Base-by-base conservation (phyloP, 2,329 filamentous ascomycete species). In the Metarhizium anisopliae region DNA sequence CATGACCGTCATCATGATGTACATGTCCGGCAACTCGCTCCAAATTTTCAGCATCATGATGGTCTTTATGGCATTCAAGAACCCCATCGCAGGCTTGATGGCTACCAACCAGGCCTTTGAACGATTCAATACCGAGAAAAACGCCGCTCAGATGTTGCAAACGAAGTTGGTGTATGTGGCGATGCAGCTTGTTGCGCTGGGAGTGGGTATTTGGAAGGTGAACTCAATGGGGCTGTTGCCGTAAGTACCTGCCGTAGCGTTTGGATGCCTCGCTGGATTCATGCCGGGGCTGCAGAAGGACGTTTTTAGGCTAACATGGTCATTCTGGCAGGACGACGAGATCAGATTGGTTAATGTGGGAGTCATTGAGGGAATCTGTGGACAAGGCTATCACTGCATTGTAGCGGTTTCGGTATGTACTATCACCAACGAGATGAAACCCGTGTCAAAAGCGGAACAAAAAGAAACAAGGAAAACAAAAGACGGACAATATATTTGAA, bases 1-100 rank as follows among this genome's bases (percentile, higher is more conserved):
- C 57, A 99, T 99, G 94, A 97, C 95, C 56, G 92, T 87, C 60
- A 93, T 99, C 70, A 96, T 96, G 86, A 97, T 97, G 91, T 99
- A 99, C 81, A 99, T 99, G 94, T 95, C 93, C 36, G 94, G 94
- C 66, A 99, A 97, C 76, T 91, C 90, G 59, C 83, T 99, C 50
- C 94, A 99, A 71, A 97, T 99, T 62, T 99, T 99, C 78, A 95
- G 89, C 73, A 97, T 99, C 74, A 97, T 97, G 90, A 99, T 97
- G 92, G 93, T 97, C 18, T 92, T 93, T 66, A 97, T 96, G 88
- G 86, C 95, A 50, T 99, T 99, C 81, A 97, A 97, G 79, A 95
- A 89, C 62, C 94, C 94, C 10, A 81, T 99, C 58, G 83, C 90
- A 72, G 94, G 92, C 38, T 76, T 97, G 50, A 74, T 95, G 58